Evolutionary conservation across 192 early-diverging fungal genomes (phyloP), one percentile per base, ranked within the genome.

Genomic region (Coemansia aciculifera): DNA sequence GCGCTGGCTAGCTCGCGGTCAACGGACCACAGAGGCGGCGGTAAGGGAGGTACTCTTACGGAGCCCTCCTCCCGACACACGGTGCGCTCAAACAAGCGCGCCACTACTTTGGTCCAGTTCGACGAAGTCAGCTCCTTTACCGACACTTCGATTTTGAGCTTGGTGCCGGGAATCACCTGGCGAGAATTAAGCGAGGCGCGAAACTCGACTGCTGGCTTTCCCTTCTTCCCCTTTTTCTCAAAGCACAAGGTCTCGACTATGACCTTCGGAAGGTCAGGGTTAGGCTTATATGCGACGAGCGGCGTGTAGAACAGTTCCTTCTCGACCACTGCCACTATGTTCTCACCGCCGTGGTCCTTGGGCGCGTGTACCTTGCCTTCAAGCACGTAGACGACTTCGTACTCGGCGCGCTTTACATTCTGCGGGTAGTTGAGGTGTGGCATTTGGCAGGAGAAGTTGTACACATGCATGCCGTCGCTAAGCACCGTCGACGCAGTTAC

Each of bases 381-480:
- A 12, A 82, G 69, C 65, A 32, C 17, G 63, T 74, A 82, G 36
- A 49, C 15, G 42, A 77, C 62, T 7, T 77, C 75, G 52, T 57
- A 82, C 68, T 77, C 71, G 9, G 65, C 19, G 21, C 66, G 62
- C 31, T 63, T 56, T 23, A 74, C 51, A 46, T 43, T 76, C 65
- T 82, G 80, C 27, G 80, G 80, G 63, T 82, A 82, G 63, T 82
- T 82, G 61, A 82, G 57, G 46, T 77, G 65, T 21, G 80, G 80
- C 63, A 82, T 77, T 39, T 73, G 71, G 63, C 80, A 82, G 32
- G 52, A 23, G 61, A 82, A 82, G 68, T 82, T 82, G 59, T 71
- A 82, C 59, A 77, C 75, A 31, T 82, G 80, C 24, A 77, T 61
- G 27, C 80, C 80, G 64, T 82, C 80, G 51, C 71, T 74, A 15